A percentile compares a stretch with the other conserved stretches of the same genome.
Conservation (phyloP, 2,329 filamentous ascomycete species). For the Calonectria pteridis region DNA sequence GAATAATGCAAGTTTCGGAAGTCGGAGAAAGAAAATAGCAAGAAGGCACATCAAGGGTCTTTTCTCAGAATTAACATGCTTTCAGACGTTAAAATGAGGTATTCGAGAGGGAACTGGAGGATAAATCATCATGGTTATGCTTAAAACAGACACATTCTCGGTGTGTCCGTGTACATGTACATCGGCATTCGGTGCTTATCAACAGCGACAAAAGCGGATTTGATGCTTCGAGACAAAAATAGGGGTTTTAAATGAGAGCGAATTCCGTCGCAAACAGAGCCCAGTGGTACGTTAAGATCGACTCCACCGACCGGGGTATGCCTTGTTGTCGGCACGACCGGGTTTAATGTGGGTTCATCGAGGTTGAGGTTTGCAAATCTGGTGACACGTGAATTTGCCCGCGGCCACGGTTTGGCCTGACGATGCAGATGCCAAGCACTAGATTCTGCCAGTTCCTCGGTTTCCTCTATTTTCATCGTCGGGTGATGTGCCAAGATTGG, state of each 20-base stretch:
- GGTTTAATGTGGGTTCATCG: neutral
- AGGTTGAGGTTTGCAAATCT: neutral
- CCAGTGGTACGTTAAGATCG: neutral
- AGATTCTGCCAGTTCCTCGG: slow-evolving; percentile 12
- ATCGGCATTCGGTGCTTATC: neutral
- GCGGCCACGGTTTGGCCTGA: neutral
- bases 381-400: neutral
- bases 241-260: slow-evolving; percentile 1
- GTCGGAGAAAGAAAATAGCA: too few species aligned
- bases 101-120: neutral
- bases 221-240: neutral
- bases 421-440: neutral
- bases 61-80: neutral
- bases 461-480: neutral
- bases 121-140: neutral
- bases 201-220: neutral
- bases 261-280: neutral
- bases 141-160: neutral
- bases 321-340: slow-evolving; percentile 7
- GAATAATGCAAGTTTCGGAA: neutral
- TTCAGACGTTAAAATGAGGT: neutral
- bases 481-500: slow-evolving; percentile 13
- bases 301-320: neutral
- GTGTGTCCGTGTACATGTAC: neutral
- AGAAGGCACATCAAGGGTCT: neutral